Evolutionary conservation across 1,139 yeast genomes (phyloP).

Genomic region (Lodderomyces parapsilosis): DNA sequence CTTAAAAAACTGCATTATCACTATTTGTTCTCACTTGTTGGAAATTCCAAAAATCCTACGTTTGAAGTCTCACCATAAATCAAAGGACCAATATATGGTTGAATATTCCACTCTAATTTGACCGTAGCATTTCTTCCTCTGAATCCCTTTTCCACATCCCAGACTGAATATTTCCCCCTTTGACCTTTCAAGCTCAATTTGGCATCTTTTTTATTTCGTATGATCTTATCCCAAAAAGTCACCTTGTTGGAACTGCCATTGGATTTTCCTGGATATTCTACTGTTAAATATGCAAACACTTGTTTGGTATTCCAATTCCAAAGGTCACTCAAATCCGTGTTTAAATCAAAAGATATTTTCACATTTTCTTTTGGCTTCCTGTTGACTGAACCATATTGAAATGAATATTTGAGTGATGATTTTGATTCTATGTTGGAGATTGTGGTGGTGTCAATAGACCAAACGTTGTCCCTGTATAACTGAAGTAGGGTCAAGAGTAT

Average conservation of each 20-base stretch:
- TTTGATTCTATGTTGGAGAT: constrained; percentile 39
- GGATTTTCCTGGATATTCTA: constrained; percentile 73
- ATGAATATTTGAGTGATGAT: constrained; percentile 57
- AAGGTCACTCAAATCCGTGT: constrained; percentile 61
- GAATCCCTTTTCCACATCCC: constrained; percentile 77
- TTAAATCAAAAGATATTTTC: constrained; percentile 68
- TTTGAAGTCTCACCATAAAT: constrained; percentile 59
- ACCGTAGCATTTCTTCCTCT: constrained; percentile 67
- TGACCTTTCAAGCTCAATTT: constrained; percentile 48
- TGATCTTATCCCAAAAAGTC: constrained; percentile 89
- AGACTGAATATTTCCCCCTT: constrained; percentile 77
- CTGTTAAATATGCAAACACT: constrained; percentile 84
- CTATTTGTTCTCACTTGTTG: constrained; percentile 9
- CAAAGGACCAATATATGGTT: constrained; percentile 85
- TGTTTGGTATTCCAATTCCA: constrained; percentile 98
- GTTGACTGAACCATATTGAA: constrained; percentile 69
- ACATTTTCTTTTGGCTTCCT: constrained; percentile 81
- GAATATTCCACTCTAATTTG: constrained; percentile 85
- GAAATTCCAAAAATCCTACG: constrained; percentile 23
- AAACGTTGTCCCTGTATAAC: constrained; percentile 44
- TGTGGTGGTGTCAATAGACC: constrained; percentile 41
- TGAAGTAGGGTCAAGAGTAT: constrained; percentile 50
- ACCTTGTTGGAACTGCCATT: constrained; percentile 58
- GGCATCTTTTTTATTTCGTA: constrained; percentile 60
- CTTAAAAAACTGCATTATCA: constrained; percentile 11